Conservation (phyloP, 768 basidiomycete species). For the Boletus tomentosulus region DNA sequence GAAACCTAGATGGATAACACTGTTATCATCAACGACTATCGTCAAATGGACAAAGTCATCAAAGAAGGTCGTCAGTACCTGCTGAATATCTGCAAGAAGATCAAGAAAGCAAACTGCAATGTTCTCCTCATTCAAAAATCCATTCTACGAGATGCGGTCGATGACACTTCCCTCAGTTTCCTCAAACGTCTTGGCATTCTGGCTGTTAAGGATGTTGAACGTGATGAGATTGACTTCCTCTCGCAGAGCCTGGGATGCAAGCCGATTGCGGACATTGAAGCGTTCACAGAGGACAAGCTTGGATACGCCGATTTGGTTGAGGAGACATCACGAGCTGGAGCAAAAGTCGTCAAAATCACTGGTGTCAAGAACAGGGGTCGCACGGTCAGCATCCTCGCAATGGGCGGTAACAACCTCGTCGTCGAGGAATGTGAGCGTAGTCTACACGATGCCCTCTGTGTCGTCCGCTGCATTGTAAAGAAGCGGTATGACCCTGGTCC, state of each 20-base stretch:
- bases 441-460: conserved; percentile 98
- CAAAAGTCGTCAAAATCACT: conserved; percentile 90
- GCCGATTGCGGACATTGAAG: conserved; percentile 95
- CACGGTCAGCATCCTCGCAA: conserved; percentile 93
- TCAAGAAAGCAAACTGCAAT: conserved; percentile 99
- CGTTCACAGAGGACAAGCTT: conserved; percentile 96
- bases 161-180: conserved; percentile 95
- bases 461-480: conserved; percentile 96
- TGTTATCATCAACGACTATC: conserved; percentile 97
- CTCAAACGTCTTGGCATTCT: conserved; percentile 95
- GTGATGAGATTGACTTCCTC: conserved; percentile 97
- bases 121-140: conserved; percentile 99
- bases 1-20: conserved; percentile 93
- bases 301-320: conserved; percentile 96
- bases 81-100: conserved; percentile 97
- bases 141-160: conserved; percentile 98
- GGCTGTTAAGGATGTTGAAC: conserved; percentile 95
- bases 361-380: conserved; percentile 93
- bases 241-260: conserved; percentile 93
- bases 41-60: conserved; percentile 99
- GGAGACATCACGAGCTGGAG: conserved; percentile 74
- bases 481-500: conserved; percentile 63
- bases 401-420: conserved; percentile 88
- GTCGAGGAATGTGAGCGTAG: conserved; percentile 97
- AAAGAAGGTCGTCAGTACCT: conserved; percentile 98